Evolutionary conservation across 2,329 filamentous ascomycete genomes (phyloP), one percentile per base, ranked within the genome.

Genomic region (Colletotrichum zoysiae): DNA sequence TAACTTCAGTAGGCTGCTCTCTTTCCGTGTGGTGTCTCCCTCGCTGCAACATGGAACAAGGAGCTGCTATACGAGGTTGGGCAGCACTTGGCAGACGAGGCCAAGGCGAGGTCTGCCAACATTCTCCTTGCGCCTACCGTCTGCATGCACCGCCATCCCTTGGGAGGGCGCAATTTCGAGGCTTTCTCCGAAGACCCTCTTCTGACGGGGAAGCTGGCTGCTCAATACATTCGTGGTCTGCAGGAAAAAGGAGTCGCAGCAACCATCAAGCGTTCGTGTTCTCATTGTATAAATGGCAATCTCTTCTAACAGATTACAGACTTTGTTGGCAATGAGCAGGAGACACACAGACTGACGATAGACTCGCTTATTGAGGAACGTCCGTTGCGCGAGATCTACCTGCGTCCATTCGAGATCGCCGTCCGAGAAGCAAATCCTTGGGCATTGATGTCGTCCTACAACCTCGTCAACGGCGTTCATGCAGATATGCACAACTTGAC

Each of bases 81-180:
- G 14, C 86, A 89, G 68, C 87, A 93, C 74, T 87, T 95, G 70
- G 93, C 90, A 16, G 85, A 90, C 16, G 93, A 96, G 80, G 86
- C 87, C 33, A 92, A 90, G 76, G 92, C 92, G 23, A 91, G 93
- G 77, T 92, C 92, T 7, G 91, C 92, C 38, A 87, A 94, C 71
- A 87, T 95, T 44, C 84, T 95, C 5, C 86, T 95, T 11, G 93
- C 91, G 0, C 93, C 93, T 2, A 95, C 93, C 0, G 90, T 95
- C 44, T 95, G 93, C 82, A 91, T 94, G 85, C 93, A 96, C 77
- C 89, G 94, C 20, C 93, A 93, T 61, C 94, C 94, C 0, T 86
- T 96, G 0, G 93, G 93, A n/a, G 94, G 94, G 23, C 88, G 94
- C 71, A 95, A 95, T 74, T 97, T 96, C 75, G 94, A 97, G 81